Conservation (phyloP, 331 rosid genomes). For the Telfairia occidentalis region DNA sequence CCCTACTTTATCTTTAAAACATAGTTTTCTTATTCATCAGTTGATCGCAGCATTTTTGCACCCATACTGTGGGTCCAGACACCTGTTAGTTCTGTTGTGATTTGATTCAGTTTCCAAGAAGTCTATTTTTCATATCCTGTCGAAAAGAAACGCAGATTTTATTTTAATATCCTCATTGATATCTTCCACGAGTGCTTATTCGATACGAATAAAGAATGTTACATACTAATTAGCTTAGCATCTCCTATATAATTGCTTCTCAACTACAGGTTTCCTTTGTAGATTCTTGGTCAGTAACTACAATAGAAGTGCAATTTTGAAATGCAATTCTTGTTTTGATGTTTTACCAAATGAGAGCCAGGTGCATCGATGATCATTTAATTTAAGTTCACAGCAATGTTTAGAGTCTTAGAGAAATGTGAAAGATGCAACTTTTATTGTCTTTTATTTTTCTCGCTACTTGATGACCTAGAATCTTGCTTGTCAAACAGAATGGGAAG, state of each 20-base stretch:
- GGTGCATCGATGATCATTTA: neutral
- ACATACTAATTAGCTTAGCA: neutral
- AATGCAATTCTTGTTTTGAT: neutral
- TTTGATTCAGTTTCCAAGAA: neutral
- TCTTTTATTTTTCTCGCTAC: neutral
- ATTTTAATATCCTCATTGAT: neutral
- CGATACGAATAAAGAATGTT: neutral
- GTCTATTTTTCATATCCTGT: neutral
- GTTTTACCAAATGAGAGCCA: neutral
- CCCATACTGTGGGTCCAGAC: neutral
- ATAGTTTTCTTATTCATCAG: neutral
- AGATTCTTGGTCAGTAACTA: neutral
- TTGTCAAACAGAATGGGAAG: constrained; percentile 64
- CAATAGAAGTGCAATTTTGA: neutral
- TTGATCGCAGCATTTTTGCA: neutral
- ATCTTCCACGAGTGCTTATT: too few relatives aligned
- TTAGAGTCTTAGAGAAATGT: neutral
- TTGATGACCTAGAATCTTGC: constrained; percentile 14
- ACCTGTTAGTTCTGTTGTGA: neutral
- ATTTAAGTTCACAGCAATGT: neutral
- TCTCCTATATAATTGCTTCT: neutral
- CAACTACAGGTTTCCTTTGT: neutral
- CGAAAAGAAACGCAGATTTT: neutral
- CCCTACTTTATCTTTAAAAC: neutral
- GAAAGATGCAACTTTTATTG: neutral